Percentiles rank a stretch among this genome's conserved stretches.
Evolutionary conservation across 139 green algal genomes (phyloP).

Genomic region (Asterochloris sp.): DNA sequence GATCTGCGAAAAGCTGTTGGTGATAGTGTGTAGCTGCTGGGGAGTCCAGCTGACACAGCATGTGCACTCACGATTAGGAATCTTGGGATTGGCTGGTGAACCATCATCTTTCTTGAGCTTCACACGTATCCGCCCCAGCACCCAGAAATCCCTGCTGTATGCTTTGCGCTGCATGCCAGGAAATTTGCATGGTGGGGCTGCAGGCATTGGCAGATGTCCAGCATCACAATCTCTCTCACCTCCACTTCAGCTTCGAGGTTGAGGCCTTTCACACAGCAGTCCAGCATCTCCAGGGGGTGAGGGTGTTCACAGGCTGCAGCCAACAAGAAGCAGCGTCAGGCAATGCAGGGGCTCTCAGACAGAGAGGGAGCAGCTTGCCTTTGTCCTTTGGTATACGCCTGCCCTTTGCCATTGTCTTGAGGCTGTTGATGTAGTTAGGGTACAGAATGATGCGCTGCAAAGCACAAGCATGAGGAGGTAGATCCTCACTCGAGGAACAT

Average conservation of each 20-base stretch:
- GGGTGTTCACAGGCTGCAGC: slow-evolving; percentile 49
- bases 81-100: slow-evolving; percentile 40
- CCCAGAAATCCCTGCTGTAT: slow-evolving; percentile 55
- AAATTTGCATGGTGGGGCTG: neutral
- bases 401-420: slow-evolving; percentile 55
- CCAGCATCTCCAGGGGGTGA: slow-evolving; percentile 45
- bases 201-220: neutral
- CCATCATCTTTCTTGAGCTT: slow-evolving; percentile 46
- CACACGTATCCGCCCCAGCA: slow-evolving; percentile 51
- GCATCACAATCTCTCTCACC: slow-evolving; percentile 13
- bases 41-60: neutral
- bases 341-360: neutral
- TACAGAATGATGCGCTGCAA: slow-evolving; percentile 63
- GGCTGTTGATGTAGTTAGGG: slow-evolving; percentile 58
- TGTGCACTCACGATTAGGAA: slow-evolving; percentile 40
- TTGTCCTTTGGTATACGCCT: slow-evolving; percentile 38
- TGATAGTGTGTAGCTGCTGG: neutral
- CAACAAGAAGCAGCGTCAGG: neutral
- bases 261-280: slow-evolving; percentile 38
- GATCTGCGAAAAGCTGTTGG: neutral
- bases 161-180: slow-evolving; percentile 44
- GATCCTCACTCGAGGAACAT: too few relatives aligned
- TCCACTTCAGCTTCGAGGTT: slow-evolving; percentile 40
- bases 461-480: neutral
- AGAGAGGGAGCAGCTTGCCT: neutral